These are phyloP conservation scores for Nepenthes mirabilis DNA, from an alignment of 148 eudicot species.

Conservation along the genomic window DNA sequence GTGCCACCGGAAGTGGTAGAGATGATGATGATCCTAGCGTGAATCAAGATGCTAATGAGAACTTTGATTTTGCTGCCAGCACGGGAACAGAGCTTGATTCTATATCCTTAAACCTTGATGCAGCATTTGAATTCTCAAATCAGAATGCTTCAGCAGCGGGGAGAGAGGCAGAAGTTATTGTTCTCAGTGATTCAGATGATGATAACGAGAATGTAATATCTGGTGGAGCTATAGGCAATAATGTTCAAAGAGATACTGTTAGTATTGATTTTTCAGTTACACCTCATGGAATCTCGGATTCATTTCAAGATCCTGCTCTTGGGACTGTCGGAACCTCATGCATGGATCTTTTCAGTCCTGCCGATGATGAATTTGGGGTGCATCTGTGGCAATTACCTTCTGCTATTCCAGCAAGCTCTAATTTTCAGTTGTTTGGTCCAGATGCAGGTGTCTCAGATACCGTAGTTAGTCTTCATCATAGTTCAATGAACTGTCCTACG, in stretches of 20 bases:
- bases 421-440: conserved; percentile 77
- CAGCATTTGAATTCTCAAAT: conserved; percentile 18
- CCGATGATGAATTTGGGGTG: conserved; percentile 59
- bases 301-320: conserved; percentile 48
- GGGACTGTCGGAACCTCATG: conserved; percentile 34
- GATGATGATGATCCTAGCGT: conserved; percentile 56
- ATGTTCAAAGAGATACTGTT: conserved; percentile 15
- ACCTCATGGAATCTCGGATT: conserved; percentile 37
- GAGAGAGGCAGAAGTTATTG: conserved; percentile 38
- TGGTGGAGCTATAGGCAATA: conserved; percentile 14
- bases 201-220: conserved; percentile 25
- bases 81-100: conserved; percentile 49
- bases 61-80: conserved; percentile 32
- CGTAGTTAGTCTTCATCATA: conserved; percentile 38
- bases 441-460: conserved; percentile 50
- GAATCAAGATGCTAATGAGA: conserved; percentile 37
- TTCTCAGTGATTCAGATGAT: conserved; percentile 79
- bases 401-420: conserved; percentile 41
- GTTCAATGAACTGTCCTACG: conserved; percentile 35
- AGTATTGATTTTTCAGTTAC: conserved; percentile 26
- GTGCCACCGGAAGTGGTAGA: conserved; percentile 54
- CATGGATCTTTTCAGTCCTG: conserved; percentile 42
- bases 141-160: conserved; percentile 22
- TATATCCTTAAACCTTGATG: conserved; percentile 31
- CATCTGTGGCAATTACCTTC: conserved; percentile 68